These are phyloP conservation scores for Chaetomidium leptoderma DNA, from an alignment of 495 filamentous ascomycete genomes.

Conservation along the genomic window DNA sequence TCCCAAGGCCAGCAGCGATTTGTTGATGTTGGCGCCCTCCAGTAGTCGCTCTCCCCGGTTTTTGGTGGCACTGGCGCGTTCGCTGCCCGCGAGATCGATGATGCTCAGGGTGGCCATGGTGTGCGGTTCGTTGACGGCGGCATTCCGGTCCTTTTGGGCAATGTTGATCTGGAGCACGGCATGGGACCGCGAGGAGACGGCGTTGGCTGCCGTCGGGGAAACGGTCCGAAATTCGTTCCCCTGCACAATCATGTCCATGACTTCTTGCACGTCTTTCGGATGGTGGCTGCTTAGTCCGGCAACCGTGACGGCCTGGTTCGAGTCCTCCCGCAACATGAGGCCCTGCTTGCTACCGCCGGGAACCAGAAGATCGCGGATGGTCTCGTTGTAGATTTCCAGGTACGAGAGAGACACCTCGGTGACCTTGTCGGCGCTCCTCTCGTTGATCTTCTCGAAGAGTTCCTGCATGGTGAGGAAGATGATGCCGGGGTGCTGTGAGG, in stretches of 20 bases:
- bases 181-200: slow-evolving; percentile 94
- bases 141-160: slow-evolving; percentile 88
- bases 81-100: slow-evolving; percentile 94
- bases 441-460: slow-evolving; percentile 90
- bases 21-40: slow-evolving; percentile 99
- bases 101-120: slow-evolving; percentile 98
- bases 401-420: slow-evolving; percentile 92
- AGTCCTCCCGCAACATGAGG: slow-evolving; percentile 91
- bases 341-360: slow-evolving; percentile 80
- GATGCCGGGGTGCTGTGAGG: slow-evolving; percentile 87
- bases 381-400: slow-evolving; percentile 99
- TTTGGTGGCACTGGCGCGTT: slow-evolving; percentile 93
- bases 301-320: slow-evolving; percentile 88
- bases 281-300: slow-evolving; percentile 88
- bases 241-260: slow-evolving; percentile 98
- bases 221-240: slow-evolving; percentile 94
- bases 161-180: slow-evolving; percentile 98
- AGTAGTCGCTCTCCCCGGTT: slow-evolving; percentile 88
- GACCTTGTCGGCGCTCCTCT: slow-evolving; percentile 75
- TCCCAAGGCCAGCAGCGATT: slow-evolving; percentile 88
- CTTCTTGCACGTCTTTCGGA: slow-evolving; percentile 76
- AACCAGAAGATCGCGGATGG: slow-evolving; percentile 89
- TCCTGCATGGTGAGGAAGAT: slow-evolving; percentile 99
- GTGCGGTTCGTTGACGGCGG: slow-evolving; percentile 87
- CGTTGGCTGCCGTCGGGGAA: slow-evolving; percentile 96